Base-by-base conservation (phyloP, 2,329 filamentous ascomycete species). In the Hypoxylon sp. region DNA sequence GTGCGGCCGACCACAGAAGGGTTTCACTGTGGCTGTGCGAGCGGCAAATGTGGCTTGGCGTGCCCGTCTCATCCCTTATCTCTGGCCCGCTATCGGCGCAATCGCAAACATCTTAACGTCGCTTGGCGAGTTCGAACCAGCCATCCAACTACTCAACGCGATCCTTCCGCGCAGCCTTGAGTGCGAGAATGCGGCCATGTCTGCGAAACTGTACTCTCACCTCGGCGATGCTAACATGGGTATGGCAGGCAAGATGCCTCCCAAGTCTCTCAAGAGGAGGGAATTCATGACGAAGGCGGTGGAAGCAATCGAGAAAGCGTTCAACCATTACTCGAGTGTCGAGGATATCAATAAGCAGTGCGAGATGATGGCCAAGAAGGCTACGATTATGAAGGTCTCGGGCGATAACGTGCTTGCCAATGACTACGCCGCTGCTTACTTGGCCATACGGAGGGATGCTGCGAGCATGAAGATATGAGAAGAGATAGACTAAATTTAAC, bases 221-320 rank as follows among this genome's bases (percentile, higher is more conserved):
- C 85, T 97, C 2, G 92, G 89, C 0, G 94, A 97, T 77, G 91
- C 92, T 0, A 88, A 91, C 73, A 92, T 97, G 83, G 94, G 94
- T 0, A 81, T 92, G 68, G 93, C 93, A 0, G 91, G 93, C 37
- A 76, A 82, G 73, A 80, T 78, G 72, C 75, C 79, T 11, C 72
- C 79, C 5, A 80, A 78, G 75, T 83, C 83, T 4, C 79, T 79
- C 6, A 83, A 83, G 72, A 81, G 85, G 59, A 85, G 84, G 40
- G 88, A 90, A 75, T 85, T 86, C 72, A 78, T 92, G 74, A 86
- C 85, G 6, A 83, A 85, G 60, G 90, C 89, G 0, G 76, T 89
- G 59, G 84, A 85, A 40, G 88, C 89, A 31, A 84, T 92, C 53
- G 88, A 91, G 61, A 86, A 83, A 68, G 88, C 91, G 0, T 89